Percentiles rank a stretch among this genome's conserved stretches.
These are phyloP conservation scores for Fusarium pseudograminearum DNA, from an alignment of 2,329 filamentous ascomycete species.

Conservation along the genomic window DNA sequence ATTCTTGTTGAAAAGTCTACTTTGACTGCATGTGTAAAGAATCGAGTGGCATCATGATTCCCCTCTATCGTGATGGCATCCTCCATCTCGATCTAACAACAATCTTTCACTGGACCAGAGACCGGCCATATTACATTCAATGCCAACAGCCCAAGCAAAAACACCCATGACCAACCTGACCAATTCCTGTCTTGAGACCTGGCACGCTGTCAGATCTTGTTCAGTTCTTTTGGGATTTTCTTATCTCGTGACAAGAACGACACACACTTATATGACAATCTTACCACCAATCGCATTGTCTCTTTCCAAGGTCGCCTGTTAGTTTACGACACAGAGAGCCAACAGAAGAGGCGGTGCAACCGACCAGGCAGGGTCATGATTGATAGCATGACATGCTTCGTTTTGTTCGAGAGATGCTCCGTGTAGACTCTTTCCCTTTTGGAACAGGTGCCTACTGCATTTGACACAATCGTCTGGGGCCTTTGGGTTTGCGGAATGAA, in stretches of 20 bases:
- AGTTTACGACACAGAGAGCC: conserved; percentile 52
- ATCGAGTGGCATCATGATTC: not conserved
- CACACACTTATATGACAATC: conserved; percentile 53
- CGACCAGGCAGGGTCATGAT: conserved; percentile 43
- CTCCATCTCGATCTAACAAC: not conserved
- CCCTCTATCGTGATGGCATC: not conserved
- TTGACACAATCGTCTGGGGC: conserved; percentile 44
- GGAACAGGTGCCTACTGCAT: conserved; percentile 52
- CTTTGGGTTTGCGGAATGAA: not conserved
- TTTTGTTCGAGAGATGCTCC: conserved; percentile 54
- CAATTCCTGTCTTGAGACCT: conserved; percentile 54
- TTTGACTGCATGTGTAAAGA: not conserved
- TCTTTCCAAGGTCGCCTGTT: conserved; percentile 49
- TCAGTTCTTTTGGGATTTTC: conserved; percentile 5
- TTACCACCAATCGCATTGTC: conserved; percentile 51
- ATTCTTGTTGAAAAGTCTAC: conserved; percentile 1
- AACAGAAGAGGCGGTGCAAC: conserved; percentile 50
- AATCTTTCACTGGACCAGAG: conserved; percentile 51
- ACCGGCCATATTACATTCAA: conserved; percentile 55
- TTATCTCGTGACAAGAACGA: not conserved
- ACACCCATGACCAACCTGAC: conserved; percentile 49
- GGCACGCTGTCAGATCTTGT: not conserved
- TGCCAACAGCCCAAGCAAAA: conserved; percentile 54
- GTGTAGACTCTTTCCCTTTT: conserved; percentile 49
- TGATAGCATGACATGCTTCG: conserved; percentile 47